Percentiles rank a stretch among this genome's conserved stretches.
Conservation (phyloP, 2,329 filamentous ascomycete genomes). For the Fusarium buharicum region DNA sequence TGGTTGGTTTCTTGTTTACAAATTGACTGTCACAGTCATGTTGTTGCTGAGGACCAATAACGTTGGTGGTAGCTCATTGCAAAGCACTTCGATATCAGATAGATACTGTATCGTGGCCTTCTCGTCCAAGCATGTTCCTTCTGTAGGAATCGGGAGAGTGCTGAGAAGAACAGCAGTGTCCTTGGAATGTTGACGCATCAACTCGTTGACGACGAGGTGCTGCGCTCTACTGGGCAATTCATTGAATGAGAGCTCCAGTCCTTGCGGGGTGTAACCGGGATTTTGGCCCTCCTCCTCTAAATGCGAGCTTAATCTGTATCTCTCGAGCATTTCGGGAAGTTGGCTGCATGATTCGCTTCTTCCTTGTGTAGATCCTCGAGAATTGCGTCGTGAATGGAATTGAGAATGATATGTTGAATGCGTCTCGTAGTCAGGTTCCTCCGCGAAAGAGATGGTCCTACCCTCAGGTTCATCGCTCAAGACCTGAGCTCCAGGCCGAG, state of each 20-base stretch:
- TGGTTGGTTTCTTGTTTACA: constrained; percentile 54
- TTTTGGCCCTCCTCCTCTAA: constrained; percentile 45
- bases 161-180: constrained; percentile 84
- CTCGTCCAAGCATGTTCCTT: constrained; percentile 79
- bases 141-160: constrained; percentile 81
- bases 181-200: constrained; percentile 74
- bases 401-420: constrained; percentile 41
- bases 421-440: constrained; percentile 46
- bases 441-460: constrained; percentile 72
- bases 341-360: constrained; percentile 53
- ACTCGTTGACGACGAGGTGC: constrained; percentile 86
- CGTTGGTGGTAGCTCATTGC: constrained; percentile 78
- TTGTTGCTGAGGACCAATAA: constrained; percentile 86
- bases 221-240: constrained; percentile 86
- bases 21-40: constrained; percentile 86
- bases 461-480: constrained; percentile 64
- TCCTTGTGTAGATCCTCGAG: constrained; percentile 46
- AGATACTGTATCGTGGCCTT: constrained; percentile 78
- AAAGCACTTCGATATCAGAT: constrained; percentile 80
- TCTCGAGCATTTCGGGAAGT: constrained; percentile 58
- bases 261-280: constrained; percentile 66
- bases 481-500: constrained; percentile 69
- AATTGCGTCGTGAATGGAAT: constrained; percentile 53
- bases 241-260: constrained; percentile 82
- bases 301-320: constrained; percentile 47